These are phyloP conservation scores for Trichosporon asahii DNA, from an alignment of 1,284 basidiomycete species.

Conservation along the genomic window DNA sequence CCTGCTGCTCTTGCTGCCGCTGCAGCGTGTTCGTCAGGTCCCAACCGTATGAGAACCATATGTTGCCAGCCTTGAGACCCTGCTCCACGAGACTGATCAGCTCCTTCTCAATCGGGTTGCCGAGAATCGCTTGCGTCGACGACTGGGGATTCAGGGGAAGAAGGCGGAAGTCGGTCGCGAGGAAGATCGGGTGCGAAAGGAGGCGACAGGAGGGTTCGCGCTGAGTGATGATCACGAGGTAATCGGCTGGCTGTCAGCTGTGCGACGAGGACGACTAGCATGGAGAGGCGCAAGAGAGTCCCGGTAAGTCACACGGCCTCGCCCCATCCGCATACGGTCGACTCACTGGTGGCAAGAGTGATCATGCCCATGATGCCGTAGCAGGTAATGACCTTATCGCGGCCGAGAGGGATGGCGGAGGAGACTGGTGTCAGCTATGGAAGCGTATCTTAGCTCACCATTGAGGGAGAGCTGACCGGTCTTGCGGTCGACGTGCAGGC, in stretches of 20 bases:
- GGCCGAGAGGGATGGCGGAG: constrained; percentile 45
- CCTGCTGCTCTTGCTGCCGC: constrained; percentile 64
- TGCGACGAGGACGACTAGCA: too few relatives aligned
- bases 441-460: constrained; percentile 35
- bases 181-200: constrained; percentile 80
- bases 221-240: constrained; percentile 83
- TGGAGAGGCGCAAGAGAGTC: not conserved
- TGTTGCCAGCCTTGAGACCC: constrained; percentile 73
- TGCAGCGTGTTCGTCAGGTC: constrained; percentile 88
- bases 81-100: constrained; percentile 80
- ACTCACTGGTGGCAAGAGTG: constrained; percentile 72
- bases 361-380: constrained; percentile 86
- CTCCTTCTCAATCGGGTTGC: constrained; percentile 81
- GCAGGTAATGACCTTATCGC: constrained; percentile 54
- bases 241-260: constrained; percentile 67
- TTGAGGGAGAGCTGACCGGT: constrained; percentile 49
- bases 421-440: constrained; percentile 28
- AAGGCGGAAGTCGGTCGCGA: constrained; percentile 86
- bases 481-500: constrained; percentile 50
- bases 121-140: constrained; percentile 59
- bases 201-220: constrained; percentile 75
- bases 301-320: not conserved
- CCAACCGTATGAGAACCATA: constrained; percentile 89
- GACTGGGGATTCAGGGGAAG: constrained; percentile 72
- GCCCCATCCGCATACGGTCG: not conserved